A percentile compares a stretch with the other conserved stretches of the same genome.
Conservation (phyloP, 129 eudicot genomes). For the Mikania micrantha region DNA sequence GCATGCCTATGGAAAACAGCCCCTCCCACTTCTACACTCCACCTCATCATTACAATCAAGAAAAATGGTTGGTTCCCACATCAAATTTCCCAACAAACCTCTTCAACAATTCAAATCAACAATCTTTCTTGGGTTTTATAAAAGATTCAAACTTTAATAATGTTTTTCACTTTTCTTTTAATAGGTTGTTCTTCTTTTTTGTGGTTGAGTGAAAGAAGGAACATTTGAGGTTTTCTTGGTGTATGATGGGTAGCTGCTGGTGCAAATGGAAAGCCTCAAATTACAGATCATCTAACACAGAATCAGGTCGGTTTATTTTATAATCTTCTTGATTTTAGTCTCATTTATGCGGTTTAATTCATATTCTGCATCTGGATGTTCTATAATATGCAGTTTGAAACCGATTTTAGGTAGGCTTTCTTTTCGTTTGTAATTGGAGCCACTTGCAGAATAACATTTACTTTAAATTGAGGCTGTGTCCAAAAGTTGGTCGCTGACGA, state of each 20-base stretch:
- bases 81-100: constrained; percentile 16
- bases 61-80: constrained; percentile 28
- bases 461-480: not conserved
- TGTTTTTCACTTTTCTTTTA: constrained; percentile 5
- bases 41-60: constrained; percentile 37
- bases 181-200: constrained; percentile 19
- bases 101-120: constrained; percentile 1
- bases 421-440: constrained; percentile 1
- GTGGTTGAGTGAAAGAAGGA: constrained; percentile 5
- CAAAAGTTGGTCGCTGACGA: not conserved
- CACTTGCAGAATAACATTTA: not conserved
- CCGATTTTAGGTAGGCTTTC: not conserved
- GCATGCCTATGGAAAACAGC: constrained; percentile 29
- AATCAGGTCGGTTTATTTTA: constrained; percentile 46
- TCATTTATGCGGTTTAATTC: not conserved
- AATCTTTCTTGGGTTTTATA: constrained; percentile 15
- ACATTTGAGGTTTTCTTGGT: not conserved
- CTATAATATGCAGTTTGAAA: constrained; percentile 3
- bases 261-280: constrained; percentile 57
- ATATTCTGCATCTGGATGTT: constrained; percentile 6
- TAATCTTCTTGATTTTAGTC: not conserved
- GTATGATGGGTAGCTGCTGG: constrained; percentile 68
- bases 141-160: constrained; percentile 25
- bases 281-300: constrained; percentile 56
- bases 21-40: constrained; percentile 29